These are phyloP conservation scores for Lactifluus rugatus DNA, from an alignment of 768 basidiomycete species.

Conservation along the genomic window DNA sequence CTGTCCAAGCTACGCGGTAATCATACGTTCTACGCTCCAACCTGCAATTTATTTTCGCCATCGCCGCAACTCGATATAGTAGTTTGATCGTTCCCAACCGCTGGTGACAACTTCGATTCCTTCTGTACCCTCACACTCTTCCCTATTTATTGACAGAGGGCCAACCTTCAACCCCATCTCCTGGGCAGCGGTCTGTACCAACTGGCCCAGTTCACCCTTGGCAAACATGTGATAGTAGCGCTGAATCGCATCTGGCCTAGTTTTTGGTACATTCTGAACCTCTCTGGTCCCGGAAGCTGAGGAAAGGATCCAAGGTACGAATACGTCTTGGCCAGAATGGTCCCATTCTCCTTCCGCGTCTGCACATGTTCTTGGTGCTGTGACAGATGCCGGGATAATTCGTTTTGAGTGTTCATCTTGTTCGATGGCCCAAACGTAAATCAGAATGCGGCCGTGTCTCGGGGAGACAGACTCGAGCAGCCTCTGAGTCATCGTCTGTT, in stretches of 20 bases:
- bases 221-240: constrained; percentile 97
- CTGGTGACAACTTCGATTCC: constrained; percentile 64
- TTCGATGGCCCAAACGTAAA: constrained; percentile 97
- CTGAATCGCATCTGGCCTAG: constrained; percentile 47
- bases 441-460: constrained; percentile 64
- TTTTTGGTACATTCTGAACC: constrained; percentile 13
- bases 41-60: constrained; percentile 34
- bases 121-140: constrained; percentile 13
- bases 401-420: constrained; percentile 83
- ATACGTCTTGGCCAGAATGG: constrained; percentile 59
- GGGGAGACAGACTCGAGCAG: constrained; percentile 58
- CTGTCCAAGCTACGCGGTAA: constrained; percentile 12
- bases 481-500: constrained; percentile 32
- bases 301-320: constrained; percentile 77
- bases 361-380: constrained; percentile 18
- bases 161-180: constrained; percentile 49
- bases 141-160: constrained; percentile 15
- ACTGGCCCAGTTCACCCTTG: constrained; percentile 57
- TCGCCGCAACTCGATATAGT: constrained; percentile 66
- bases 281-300: constrained; percentile 26
- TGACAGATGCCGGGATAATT: constrained; percentile 35
- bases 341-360: constrained; percentile 12
- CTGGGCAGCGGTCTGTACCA: constrained; percentile 54
- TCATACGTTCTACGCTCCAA: background rate
- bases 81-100: constrained; percentile 85